Conservation (phyloP, 192 early-diverging fungal species). For the Chytriomyces confervae region DNA sequence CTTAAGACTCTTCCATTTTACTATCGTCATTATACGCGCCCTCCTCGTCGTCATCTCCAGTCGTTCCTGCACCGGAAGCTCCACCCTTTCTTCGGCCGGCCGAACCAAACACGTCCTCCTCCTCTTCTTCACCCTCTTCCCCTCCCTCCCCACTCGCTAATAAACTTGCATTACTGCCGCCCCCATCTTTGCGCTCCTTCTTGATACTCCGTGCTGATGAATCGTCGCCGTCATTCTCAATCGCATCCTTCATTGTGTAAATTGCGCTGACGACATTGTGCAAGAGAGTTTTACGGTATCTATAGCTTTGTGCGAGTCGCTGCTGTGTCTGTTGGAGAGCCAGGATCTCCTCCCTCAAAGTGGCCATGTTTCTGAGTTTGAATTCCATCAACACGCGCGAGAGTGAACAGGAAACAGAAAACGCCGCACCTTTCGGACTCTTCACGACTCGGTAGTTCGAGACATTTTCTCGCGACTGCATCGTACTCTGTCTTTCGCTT, state of each 20-base stretch:
- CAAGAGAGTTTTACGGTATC: constrained; percentile 8
- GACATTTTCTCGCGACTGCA: constrained; percentile 58
- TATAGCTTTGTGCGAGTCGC: background rate
- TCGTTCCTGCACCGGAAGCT: background rate
- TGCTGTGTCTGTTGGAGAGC: constrained; percentile 1
- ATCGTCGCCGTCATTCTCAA: background rate
- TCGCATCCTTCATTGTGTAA: background rate
- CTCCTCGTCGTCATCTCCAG: constrained; percentile 24
- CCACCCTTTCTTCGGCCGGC: background rate
- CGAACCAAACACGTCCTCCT: background rate
- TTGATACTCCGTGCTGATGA: background rate
- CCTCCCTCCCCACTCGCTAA: background rate
- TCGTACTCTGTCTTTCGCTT: constrained; percentile 65
- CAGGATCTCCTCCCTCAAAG: constrained; percentile 2
- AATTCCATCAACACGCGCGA: background rate
- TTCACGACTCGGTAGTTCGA: constrained; percentile 23
- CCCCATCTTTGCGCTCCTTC: background rate
- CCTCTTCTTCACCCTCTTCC: background rate
- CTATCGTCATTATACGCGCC: background rate
- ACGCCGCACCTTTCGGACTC: constrained; percentile 14
- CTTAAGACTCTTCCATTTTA: constrained; percentile 17
- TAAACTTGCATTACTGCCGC: background rate
- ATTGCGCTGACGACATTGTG: constrained; percentile 14
- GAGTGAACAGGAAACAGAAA: background rate
- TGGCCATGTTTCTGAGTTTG: constrained; percentile 11